phyloP scores from a whole-genome alignment of 495 filamentous ascomycete genomes.

The Podospora comata region DNA sequence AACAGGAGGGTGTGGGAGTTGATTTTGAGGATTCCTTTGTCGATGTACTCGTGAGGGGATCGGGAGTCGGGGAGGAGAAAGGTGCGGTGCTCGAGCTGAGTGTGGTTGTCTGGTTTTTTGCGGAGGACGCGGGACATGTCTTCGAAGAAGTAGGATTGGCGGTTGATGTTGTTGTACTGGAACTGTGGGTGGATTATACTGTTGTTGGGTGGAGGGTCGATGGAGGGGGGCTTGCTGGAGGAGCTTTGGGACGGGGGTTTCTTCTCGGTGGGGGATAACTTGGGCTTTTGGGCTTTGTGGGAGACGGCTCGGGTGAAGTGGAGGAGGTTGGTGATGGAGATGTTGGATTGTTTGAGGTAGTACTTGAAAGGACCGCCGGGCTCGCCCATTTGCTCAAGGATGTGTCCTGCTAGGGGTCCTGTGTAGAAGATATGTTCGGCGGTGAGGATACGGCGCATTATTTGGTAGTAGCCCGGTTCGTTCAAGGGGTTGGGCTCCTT shows the following conservation, averaged over 20 bases:
- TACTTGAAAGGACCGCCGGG: constrained; percentile 4
- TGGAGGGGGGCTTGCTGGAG: not conserved
- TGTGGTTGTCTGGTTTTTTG: not conserved
- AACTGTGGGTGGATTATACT: not conserved
- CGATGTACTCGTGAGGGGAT: not conserved
- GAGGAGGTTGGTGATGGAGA: constrained; percentile 9
- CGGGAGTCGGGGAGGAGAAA: not conserved
- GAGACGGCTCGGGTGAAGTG: constrained; percentile 9
- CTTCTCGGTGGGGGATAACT: not conserved
- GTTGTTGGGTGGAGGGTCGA: not conserved
- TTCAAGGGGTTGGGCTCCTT: not conserved
- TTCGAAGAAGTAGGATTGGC: not conserved
- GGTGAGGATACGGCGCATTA: not conserved
- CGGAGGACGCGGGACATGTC: constrained; percentile 9
- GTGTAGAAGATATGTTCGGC: constrained; percentile 4
- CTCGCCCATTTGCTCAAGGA: constrained; percentile 2
- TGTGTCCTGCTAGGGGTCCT: not conserved
- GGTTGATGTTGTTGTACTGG: not conserved
- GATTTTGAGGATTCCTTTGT: constrained; percentile 13
- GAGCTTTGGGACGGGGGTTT: not conserved
- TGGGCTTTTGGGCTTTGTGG: not conserved
- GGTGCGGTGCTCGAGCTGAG: not conserved
- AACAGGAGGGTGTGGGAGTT: constrained; percentile 14
- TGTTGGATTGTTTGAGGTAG: not conserved
- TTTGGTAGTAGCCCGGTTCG: not conserved